Percentiles rank a stretch among this genome's conserved stretches.
Evolutionary conservation across 2,329 filamentous ascomycete species (phyloP).

Genomic region (Pseudopyricularia cyperi): DNA sequence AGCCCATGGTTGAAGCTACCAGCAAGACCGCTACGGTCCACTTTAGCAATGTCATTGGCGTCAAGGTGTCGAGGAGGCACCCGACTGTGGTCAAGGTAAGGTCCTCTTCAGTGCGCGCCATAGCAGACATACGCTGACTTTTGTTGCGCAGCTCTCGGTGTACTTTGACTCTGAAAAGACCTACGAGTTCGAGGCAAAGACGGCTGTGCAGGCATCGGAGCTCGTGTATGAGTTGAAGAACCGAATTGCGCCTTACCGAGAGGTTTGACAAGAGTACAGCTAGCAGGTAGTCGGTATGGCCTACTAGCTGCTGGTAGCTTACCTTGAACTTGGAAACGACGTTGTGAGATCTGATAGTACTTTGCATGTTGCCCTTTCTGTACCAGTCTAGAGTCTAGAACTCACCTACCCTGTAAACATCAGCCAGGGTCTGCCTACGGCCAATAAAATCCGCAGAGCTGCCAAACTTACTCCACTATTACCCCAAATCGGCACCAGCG

Average conservation of each 20-base stretch:
- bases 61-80: slow-evolving; percentile 68
- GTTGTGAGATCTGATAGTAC: no score
- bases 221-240: slow-evolving; percentile 70
- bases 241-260: slow-evolving; percentile 54
- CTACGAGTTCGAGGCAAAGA: slow-evolving; percentile 76
- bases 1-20: slow-evolving; percentile 47
- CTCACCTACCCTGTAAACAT: no score
- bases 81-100: slow-evolving; percentile 65
- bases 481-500: background rate
- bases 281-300: no score
- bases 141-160: slow-evolving; percentile 46
- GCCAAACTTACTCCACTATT: background rate
- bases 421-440: no score
- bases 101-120: background rate
- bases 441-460: background rate
- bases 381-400: no score
- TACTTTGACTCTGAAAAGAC: slow-evolving; percentile 68
- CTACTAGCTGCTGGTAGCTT: background rate
- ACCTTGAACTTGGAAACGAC: background rate
- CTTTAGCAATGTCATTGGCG: slow-evolving; percentile 70
- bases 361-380: no score
- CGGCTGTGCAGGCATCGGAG: slow-evolving; percentile 58
- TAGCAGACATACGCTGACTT: slow-evolving; percentile 1
- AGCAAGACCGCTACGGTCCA: slow-evolving; percentile 71
- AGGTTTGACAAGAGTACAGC: slow-evolving; percentile 20